A percentile compares a stretch with the other conserved stretches of the same genome.
phyloP scores from a whole-genome alignment of 805 yeast genomes.

The Starmerella davenportii region DNA sequence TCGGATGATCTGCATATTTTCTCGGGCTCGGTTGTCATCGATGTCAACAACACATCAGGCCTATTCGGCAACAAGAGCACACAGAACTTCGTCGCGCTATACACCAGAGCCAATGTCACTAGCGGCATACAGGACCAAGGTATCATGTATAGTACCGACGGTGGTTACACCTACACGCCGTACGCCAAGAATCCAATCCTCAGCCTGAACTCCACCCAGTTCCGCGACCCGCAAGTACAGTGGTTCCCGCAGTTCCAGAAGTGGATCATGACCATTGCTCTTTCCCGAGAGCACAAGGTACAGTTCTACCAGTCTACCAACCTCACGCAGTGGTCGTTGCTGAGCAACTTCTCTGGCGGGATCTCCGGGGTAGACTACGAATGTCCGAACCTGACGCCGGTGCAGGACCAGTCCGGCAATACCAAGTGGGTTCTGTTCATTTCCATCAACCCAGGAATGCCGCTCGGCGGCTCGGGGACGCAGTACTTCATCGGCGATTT shows the following conservation, averaged over 20 bases:
- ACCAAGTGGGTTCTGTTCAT: conserved; percentile 26
- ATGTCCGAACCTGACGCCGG: conserved; percentile 26
- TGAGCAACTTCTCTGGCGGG: conserved; percentile 9
- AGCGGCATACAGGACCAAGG: conserved; percentile 20
- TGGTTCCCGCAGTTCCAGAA: conserved; percentile 7
- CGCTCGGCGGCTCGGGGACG: conserved; percentile 26
- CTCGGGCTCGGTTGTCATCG: conserved; percentile 27
- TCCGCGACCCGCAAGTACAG: conserved; percentile 15
- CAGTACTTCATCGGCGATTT: conserved; percentile 29
- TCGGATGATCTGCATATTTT: conserved; percentile 22
- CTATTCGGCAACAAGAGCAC: conserved; percentile 14
- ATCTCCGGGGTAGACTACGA: conserved; percentile 27
- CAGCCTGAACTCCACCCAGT: conserved; percentile 14
- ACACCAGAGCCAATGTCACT: conserved; percentile 18
- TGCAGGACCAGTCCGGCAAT: conserved; percentile 18
- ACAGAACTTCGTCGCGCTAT: conserved; percentile 26
- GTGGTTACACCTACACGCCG: conserved; percentile 23
- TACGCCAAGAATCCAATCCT: conserved; percentile 23
- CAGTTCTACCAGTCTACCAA: conserved; percentile 12
- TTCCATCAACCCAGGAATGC: conserved; percentile 29
- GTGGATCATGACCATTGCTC: conserved; percentile 13
- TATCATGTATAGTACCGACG: conserved; percentile 24
- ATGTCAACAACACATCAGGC: conserved; percentile 25
- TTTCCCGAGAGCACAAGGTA: conserved; percentile 12
- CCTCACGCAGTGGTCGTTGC: conserved; percentile 6